Evolutionary conservation across 768 basidiomycete species (phyloP).

Genomic region (Hemileccinum rubropunctum): DNA sequence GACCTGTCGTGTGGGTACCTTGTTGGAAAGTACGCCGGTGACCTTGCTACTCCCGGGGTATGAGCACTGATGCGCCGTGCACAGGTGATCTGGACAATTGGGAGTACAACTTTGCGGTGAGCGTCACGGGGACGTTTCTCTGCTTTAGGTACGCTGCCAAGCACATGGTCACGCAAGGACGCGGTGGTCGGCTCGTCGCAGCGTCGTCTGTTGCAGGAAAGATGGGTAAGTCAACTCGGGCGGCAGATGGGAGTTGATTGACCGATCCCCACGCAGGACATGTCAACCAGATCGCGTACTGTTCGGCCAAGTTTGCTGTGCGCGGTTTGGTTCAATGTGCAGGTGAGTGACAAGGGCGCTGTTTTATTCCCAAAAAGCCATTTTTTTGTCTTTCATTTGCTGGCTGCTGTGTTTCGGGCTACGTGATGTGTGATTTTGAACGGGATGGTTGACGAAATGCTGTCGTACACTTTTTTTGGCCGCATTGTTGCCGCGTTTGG

Average conservation of each 20-base stretch:
- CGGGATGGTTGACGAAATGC: conserved; percentile 3
- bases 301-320: conserved; percentile 14
- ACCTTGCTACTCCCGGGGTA: no score
- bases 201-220: conserved; percentile 3
- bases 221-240: background rate
- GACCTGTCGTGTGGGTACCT: background rate
- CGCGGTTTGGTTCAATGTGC: conserved; percentile 14
- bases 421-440: background rate
- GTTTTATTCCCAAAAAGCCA: no score
- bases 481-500: conserved; percentile 8
- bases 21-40: conserved; percentile 6
- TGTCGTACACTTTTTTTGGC: background rate
- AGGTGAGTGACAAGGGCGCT: conserved; percentile 5
- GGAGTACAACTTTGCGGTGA: conserved; percentile 29
- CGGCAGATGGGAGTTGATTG: background rate
- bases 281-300: conserved; percentile 8
- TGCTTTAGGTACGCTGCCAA: conserved; percentile 22
- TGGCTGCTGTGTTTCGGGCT: background rate
- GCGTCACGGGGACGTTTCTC: conserved; percentile 20
- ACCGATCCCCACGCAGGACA: background rate
- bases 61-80: background rate
- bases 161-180: conserved; percentile 23
- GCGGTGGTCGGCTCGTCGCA: conserved; percentile 1
- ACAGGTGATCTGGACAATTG: conserved; percentile 13
- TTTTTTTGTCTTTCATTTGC: background rate